A percentile compares a stretch with the other conserved stretches of the same genome.
Conservation (phyloP, 257 asterid species). For the Pogostemon cablin region DNA sequence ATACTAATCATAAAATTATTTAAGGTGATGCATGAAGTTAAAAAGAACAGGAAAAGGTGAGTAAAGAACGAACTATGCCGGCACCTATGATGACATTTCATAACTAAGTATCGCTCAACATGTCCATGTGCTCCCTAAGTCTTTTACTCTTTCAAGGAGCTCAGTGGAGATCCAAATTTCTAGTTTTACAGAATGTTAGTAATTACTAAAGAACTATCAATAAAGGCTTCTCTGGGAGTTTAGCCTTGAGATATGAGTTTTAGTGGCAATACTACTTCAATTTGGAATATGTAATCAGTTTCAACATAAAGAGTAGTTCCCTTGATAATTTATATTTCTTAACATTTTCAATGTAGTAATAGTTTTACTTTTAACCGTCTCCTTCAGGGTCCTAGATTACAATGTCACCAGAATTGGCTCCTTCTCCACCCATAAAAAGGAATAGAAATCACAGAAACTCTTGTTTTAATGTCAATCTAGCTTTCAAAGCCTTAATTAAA, state of each 20-base stretch:
- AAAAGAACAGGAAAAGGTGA: constrained; percentile 9
- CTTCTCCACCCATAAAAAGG: not conserved
- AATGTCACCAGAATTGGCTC: not conserved
- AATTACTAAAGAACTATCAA: too few species aligned
- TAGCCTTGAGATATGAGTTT: too few species aligned
- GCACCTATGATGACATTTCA: constrained; percentile 4
- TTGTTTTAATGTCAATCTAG: not conserved
- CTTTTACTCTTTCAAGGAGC: not conserved
- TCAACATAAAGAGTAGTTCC: too few species aligned
- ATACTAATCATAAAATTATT: constrained; percentile 1
- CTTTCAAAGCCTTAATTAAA: not conserved
- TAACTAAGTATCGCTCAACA: not conserved
- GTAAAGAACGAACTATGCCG: constrained; percentile 7
- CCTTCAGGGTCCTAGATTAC: not conserved
- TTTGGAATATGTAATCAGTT: too few species aligned
- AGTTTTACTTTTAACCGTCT: not conserved
- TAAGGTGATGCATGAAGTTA: constrained; percentile 14
- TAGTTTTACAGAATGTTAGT: not conserved
- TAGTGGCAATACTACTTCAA: too few species aligned
- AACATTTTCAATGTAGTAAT: not conserved
- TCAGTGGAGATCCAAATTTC: not conserved
- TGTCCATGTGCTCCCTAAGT: not conserved
- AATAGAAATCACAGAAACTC: not conserved
- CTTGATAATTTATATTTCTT: too few species aligned
- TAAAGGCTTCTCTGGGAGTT: too few species aligned